Base-by-base conservation (phyloP, 768 basidiomycete species). In the Boletus rubroflammeus region DNA sequence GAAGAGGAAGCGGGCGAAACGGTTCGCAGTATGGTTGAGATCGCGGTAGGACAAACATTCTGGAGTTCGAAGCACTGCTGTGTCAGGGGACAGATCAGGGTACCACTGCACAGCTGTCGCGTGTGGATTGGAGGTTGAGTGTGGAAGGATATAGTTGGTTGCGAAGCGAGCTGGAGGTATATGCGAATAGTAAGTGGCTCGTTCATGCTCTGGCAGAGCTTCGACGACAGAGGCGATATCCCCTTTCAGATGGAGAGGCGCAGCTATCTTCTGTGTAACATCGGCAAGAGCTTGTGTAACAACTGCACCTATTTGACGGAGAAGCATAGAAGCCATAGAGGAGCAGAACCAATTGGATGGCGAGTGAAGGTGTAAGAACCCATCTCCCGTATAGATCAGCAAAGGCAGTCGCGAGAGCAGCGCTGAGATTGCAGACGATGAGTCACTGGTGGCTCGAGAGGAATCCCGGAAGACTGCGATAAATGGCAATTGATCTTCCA, bases 1-100 rank as follows among this genome's bases (percentile, higher is more conserved):
- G 19, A 73, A 55, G 32, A 80, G 59, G 74, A 78, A 80, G 11
- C 67, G 74, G 9, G 76, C 77, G 2, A 78, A 55, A 57, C 71
- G 69, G 56, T 79, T 78, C 11, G 75, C 68, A 32, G 55, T 62
- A 17, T 48, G 56, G 47, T 78, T 62, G 25, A 78, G 63, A 40
- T 74, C 69, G 35, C 36, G 31, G 57, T 78, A 79, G 21, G 64
- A 59, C 38, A 65, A n/a, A 13, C 36, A 51, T 50, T 66, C 53
- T 11, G 45, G 40, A 6, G 36, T 47, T 17, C 29, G 40, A 32
- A 35, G 32, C n/a, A 23, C 35, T 29, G 13, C 50, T 25, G 8
- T 36, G n/a, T 41, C 48, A n/a, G 42, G 40, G 6, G 51, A 53
- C 17, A 67, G 35, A 28, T 32, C 32, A 45, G 59, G 43, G 46